phyloP scores from a whole-genome alignment of 2,329 filamentous ascomycete genomes.

The Aureobasidium leucospermi region DNA sequence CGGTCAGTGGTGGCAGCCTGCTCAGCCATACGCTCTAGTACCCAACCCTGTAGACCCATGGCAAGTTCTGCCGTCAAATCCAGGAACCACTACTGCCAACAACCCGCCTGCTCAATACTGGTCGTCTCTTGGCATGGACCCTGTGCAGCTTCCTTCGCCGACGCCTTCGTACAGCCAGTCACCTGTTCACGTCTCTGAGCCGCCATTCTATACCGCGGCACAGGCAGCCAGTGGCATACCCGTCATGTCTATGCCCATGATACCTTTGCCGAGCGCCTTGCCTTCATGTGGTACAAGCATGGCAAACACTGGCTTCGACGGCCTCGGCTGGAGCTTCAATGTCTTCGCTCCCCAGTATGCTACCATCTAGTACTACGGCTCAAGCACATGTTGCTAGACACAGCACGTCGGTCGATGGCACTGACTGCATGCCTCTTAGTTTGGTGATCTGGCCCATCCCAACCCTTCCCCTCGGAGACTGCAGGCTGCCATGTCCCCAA shows the following conservation, averaged over 20 bases:
- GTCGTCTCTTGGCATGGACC: slow-evolving; percentile 68
- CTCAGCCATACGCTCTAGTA: slow-evolving; percentile 47
- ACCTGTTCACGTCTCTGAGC: slow-evolving; percentile 58
- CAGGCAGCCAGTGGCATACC: slow-evolving; percentile 67
- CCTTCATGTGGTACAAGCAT: slow-evolving; percentile 65
- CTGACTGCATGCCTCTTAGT: slow-evolving; percentile 12
- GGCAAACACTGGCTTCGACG: slow-evolving; percentile 56
- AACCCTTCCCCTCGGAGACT: slow-evolving; percentile 22
- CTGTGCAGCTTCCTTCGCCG: slow-evolving; percentile 66
- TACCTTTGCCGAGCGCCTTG: slow-evolving; percentile 82
- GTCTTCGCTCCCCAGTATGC: slow-evolving; percentile 67
- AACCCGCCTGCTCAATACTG: slow-evolving; percentile 71
- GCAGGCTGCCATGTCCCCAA: slow-evolving; percentile 20
- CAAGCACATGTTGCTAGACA: not conserved
- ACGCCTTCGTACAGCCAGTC: slow-evolving; percentile 73
- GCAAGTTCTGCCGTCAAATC: slow-evolving; percentile 85
- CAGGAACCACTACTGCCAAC: slow-evolving; percentile 61
- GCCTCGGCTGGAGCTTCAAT: slow-evolving; percentile 82
- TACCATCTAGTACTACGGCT: slow-evolving; percentile 65
- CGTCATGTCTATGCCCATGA: slow-evolving; percentile 63
- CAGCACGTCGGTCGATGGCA: not conserved
- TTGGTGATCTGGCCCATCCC: slow-evolving; percentile 37
- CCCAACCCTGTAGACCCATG: slow-evolving; percentile 74
- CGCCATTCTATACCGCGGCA: slow-evolving; percentile 71
- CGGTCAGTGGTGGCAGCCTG: slow-evolving; percentile 74